Conservation (phyloP, 2,329 filamentous ascomycete genomes). For the Seiridium unicorne region DNA sequence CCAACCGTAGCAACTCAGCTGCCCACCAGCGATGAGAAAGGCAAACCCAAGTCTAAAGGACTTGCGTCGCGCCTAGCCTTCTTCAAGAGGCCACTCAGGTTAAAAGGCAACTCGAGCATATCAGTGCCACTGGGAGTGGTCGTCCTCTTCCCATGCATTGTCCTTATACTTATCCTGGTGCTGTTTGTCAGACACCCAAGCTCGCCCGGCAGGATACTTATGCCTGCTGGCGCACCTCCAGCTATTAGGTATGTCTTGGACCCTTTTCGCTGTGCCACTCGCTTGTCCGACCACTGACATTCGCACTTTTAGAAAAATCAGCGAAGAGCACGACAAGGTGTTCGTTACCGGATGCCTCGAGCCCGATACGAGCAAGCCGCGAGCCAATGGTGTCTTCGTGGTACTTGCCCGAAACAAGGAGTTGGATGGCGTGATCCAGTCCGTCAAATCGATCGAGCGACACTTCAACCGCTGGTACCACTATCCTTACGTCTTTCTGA, state of each 20-base stretch:
- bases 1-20: constrained; percentile 41
- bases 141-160: constrained; percentile 86
- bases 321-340: constrained; percentile 94
- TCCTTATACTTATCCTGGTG: constrained; percentile 86
- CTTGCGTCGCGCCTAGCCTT: constrained; percentile 65
- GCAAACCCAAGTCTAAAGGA: constrained; percentile 35
- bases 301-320: constrained; percentile 73
- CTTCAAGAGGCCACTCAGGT: constrained; percentile 79
- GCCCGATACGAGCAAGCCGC: constrained; percentile 72
- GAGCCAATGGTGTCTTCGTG: constrained; percentile 93
- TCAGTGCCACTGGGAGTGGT: constrained; percentile 92
- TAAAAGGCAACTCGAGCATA: constrained; percentile 88
- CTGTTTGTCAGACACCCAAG: constrained; percentile 87
- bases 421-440: constrained; percentile 91
- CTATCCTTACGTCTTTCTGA: constrained; percentile 97
- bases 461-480: constrained; percentile 99
- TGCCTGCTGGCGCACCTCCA: constrained; percentile 85
- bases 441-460: constrained; percentile 94
- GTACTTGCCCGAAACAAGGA: constrained; percentile 96
- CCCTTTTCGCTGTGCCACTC: background rate
- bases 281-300: background rate
- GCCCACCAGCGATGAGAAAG: constrained; percentile 52
- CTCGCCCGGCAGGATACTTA: constrained; percentile 76
- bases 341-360: constrained; percentile 89
- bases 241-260: constrained; percentile 71